Percentiles rank a stretch among this genome's conserved stretches.
Conservation (phyloP, 768 basidiomycete genomes). For the Leccinum broughii region DNA sequence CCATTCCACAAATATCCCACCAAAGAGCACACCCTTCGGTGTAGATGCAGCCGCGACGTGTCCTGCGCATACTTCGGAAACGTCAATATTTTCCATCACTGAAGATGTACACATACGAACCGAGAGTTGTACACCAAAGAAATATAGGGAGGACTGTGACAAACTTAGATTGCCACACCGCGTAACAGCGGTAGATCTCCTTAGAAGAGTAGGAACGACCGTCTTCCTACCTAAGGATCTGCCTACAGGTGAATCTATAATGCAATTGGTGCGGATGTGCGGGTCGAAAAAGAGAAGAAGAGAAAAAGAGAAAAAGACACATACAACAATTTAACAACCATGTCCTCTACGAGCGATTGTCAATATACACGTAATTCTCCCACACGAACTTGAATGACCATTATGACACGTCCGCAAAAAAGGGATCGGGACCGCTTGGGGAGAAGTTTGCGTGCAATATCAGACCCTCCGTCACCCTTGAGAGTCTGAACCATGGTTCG, state of each 20-base stretch:
- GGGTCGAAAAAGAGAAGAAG: not conserved
- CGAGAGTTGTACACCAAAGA: constrained; percentile 28
- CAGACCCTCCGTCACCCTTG: too few relatives aligned
- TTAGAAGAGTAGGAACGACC: too few relatives aligned
- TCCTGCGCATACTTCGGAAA: constrained; percentile 22
- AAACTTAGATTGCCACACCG: constrained; percentile 30
- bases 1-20: constrained; percentile 29
- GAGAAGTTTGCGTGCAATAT: too few relatives aligned
- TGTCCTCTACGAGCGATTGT: constrained; percentile 30
- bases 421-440: constrained; percentile 13
- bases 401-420: constrained; percentile 26
- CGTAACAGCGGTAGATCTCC: constrained; percentile 32
- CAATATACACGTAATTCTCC: constrained; percentile 25
- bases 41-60: too few relatives aligned
- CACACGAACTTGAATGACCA: constrained; percentile 15
- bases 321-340: constrained; percentile 31
- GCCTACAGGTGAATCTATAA: not conserved
- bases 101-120: constrained; percentile 13
- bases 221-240: too few relatives aligned
- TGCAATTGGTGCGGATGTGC: not conserved
- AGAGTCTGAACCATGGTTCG: too few relatives aligned
- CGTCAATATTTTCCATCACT: not conserved
- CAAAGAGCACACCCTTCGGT: constrained; percentile 26
- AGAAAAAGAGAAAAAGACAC: not conserved
- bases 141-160: constrained; percentile 30